These are phyloP conservation scores for Yamadazyma olivae DNA, from an alignment of 805 yeast genomes.

Conservation along the genomic window DNA sequence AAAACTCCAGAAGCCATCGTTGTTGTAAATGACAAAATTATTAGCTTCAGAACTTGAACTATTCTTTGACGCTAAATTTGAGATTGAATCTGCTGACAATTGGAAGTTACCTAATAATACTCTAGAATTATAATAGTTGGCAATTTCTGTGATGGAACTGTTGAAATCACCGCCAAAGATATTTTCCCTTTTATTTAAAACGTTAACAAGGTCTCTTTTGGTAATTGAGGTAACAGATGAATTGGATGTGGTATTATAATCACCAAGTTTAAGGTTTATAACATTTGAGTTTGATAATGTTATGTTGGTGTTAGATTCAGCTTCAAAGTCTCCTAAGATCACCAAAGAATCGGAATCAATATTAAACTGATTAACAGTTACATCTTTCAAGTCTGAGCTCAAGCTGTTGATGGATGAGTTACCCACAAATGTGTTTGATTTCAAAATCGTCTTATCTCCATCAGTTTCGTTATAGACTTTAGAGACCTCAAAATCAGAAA, in stretches of 20 bases:
- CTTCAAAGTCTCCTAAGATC: slow-evolving; percentile 46
- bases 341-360: slow-evolving; percentile 32
- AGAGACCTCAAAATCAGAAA: slow-evolving; percentile 35
- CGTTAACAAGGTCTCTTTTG: slow-evolving; percentile 14
- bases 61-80: slow-evolving; percentile 28
- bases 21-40: slow-evolving; percentile 34
- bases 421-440: slow-evolving; percentile 36
- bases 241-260: slow-evolving; percentile 32
- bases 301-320: slow-evolving; percentile 26
- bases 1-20: slow-evolving; percentile 41
- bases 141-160: slow-evolving; percentile 22
- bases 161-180: slow-evolving; percentile 32
- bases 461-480: slow-evolving; percentile 19
- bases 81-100: slow-evolving; percentile 20
- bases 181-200: slow-evolving; percentile 15
- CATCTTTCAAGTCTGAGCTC: slow-evolving; percentile 29
- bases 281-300: slow-evolving; percentile 26
- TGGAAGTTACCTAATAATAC: slow-evolving; percentile 32
- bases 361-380: slow-evolving; percentile 31
- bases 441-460: slow-evolving; percentile 18
- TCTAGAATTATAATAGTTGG: slow-evolving; percentile 17
- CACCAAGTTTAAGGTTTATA: slow-evolving; percentile 22
- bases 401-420: slow-evolving; percentile 37
- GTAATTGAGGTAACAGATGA: slow-evolving; percentile 18
- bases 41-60: slow-evolving; percentile 20